Conservation (phyloP, 257 asterid genomes). For the Salvia splendens region DNA sequence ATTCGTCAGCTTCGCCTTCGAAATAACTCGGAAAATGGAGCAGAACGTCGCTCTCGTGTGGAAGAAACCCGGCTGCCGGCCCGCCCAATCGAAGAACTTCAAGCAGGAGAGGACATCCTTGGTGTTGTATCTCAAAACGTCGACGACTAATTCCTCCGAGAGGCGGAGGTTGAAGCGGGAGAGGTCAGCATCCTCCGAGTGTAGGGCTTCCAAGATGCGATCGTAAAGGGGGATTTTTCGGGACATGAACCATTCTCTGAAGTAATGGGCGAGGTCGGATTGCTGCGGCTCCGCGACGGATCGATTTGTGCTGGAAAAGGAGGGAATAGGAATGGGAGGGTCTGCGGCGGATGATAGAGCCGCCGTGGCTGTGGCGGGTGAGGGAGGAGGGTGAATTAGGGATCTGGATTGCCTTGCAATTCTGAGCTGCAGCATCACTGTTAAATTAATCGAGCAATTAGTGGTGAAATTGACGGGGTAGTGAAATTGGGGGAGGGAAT, state of each 20-base stretch:
- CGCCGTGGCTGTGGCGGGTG: slow-evolving; percentile 22
- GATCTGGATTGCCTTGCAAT: slow-evolving; percentile 43
- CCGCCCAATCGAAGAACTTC: slow-evolving; percentile 96
- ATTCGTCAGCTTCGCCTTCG: slow-evolving; percentile 51
- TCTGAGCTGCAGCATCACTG: slow-evolving; percentile 39
- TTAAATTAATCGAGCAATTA: not conserved
- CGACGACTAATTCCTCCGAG: slow-evolving; percentile 53
- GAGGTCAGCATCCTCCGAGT: slow-evolving; percentile 52
- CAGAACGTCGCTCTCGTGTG: slow-evolving; percentile 68
- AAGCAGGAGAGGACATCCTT: slow-evolving; percentile 66
- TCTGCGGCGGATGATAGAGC: slow-evolving; percentile 20
- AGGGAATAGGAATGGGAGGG: not conserved
- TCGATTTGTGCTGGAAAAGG: slow-evolving; percentile 22
- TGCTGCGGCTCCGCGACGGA: slow-evolving; percentile 27
- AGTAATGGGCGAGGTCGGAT: slow-evolving; percentile 40
- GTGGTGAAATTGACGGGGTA: not conserved
- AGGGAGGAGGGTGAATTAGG: slow-evolving; percentile 27
- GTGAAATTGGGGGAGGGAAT: not conserved
- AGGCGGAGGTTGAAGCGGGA: slow-evolving; percentile 53
- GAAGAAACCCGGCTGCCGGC: slow-evolving; percentile 64
- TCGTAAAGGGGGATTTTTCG: slow-evolving; percentile 53
- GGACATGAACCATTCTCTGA: slow-evolving; percentile 71
- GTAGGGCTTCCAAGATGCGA: slow-evolving; percentile 56
- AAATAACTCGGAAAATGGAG: slow-evolving; percentile 61
- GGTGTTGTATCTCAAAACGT: slow-evolving; percentile 53